Evolutionary conservation across 192 early-diverging fungal genomes (phyloP), one percentile per base, ranked within the genome.

Genomic region (Cladochytrium replicatum): DNA sequence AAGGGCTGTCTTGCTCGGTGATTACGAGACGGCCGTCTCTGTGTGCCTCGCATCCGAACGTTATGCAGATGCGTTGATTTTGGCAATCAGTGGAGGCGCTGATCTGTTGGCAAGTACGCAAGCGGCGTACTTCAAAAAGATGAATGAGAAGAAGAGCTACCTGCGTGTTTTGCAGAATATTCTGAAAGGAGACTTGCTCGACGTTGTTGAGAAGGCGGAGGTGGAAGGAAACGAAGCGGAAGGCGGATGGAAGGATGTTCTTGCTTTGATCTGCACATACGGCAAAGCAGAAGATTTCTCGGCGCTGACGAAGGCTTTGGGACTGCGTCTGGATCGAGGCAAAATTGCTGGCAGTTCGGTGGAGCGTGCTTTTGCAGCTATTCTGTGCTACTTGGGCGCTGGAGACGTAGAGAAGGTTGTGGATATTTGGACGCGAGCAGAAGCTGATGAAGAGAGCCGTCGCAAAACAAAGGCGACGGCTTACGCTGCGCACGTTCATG

Each of bases 261-360:
- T 97, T 29, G 93, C 89, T 8, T 69, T 97, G 5, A 76, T 99
- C 39, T 97, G 90, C 71, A 96, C 92, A 0, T 96, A 97, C 60
- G 87, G 82, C 31, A 77, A 80, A 45, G 67, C 82, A 24, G 93
- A 97, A 32, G 87, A 91, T 81, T 48, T 65, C 21, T 22, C 51
- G 2, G 52, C 23, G 17, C 55, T 74, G 29, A 68, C 65, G 17
- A 41, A 54, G 11, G 27, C 43, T 2, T 47, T 79, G 8, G 77
- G 73, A 24, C 24, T 49, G 15, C 52, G 73, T 2, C 45, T 79
- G 39, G 69, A 77, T 40, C 31, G 32, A 25, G 40, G 31, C 29
- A 27, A 46, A 17, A 48, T 43, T 23, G 29, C 50, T 5, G 46
- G 30, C 3, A 53, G 48, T 50, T 43, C 63, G 34, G 51, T 74